Percentiles rank a stretch among this genome's conserved stretches.
phyloP scores from a whole-genome alignment of 2,329 filamentous ascomycete species.

The Lojkania enalia region DNA sequence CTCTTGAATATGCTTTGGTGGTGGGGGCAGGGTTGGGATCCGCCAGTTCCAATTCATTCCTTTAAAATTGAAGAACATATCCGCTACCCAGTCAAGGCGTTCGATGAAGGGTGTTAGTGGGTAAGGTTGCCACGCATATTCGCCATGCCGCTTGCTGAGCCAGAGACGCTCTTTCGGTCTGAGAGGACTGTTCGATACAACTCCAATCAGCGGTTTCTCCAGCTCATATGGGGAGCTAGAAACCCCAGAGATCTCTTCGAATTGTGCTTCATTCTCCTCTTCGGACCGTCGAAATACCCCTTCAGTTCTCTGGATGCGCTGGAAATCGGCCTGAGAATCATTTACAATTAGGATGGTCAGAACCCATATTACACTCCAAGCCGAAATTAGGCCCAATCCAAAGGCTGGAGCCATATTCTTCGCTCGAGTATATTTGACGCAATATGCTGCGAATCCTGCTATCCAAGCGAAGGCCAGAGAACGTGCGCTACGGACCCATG shows the following conservation, averaged over 20 bases:
- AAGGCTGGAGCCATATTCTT: constrained; percentile 57
- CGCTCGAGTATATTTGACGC: constrained; percentile 51
- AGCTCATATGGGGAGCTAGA: not conserved
- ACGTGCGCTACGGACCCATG: constrained; percentile 46
- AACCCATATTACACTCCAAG: constrained; percentile 60
- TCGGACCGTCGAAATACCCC: constrained; percentile 23
- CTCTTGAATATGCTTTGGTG: constrained; percentile 46
- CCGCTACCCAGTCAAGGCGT: constrained; percentile 61
- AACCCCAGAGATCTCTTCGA: not conserved
- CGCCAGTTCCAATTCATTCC: constrained; percentile 65
- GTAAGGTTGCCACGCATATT: constrained; percentile 59
- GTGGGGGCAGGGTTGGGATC: constrained; percentile 51
- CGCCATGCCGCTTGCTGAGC: constrained; percentile 35
- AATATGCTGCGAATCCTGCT: constrained; percentile 49
- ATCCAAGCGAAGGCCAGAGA: constrained; percentile 52
- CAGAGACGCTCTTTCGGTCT: constrained; percentile 24
- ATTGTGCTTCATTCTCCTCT: not conserved
- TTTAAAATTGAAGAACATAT: constrained; percentile 61
- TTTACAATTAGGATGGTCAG: constrained; percentile 58
- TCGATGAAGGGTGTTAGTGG: constrained; percentile 52
- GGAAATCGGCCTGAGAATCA: constrained; percentile 59
- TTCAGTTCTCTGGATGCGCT: constrained; percentile 55
- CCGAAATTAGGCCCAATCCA: constrained; percentile 57
- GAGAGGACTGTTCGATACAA: constrained; percentile 5
- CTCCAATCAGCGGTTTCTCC: not conserved